Evolutionary conservation across 345 rosid genomes (phyloP).

Genomic region (Pseudoturritis turrita): DNA sequence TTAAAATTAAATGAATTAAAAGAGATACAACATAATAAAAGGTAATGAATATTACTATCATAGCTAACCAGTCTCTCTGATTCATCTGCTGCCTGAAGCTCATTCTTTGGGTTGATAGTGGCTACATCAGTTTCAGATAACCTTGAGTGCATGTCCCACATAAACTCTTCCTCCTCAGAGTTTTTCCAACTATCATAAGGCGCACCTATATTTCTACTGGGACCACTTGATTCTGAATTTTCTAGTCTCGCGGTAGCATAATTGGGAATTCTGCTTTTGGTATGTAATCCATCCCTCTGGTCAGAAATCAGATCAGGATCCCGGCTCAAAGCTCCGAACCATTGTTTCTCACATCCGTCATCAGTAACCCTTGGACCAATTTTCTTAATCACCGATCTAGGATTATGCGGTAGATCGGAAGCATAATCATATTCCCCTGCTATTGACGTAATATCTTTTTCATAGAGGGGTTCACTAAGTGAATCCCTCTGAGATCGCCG

Average conservation of each 20-base stretch:
- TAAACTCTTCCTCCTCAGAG: conserved; percentile 94
- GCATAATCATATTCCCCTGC: conserved; percentile 59
- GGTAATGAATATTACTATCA: not conserved
- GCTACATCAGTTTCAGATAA: conserved; percentile 51
- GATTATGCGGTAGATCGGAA: conserved; percentile 53
- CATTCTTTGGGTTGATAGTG: conserved; percentile 47
- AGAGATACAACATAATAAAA: not conserved
- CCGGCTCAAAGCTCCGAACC: conserved; percentile 52
- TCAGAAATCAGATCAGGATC: conserved; percentile 47
- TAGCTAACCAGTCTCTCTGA: conserved; percentile 68
- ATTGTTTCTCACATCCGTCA: conserved; percentile 55
- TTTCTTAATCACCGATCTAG: conserved; percentile 55
- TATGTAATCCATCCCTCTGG: conserved; percentile 58
- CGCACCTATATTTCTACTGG: conserved; percentile 40
- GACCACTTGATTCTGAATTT: conserved; percentile 39
- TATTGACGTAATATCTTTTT: conserved; percentile 44
- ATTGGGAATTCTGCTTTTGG: conserved; percentile 51
- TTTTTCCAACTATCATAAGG: conserved; percentile 77
- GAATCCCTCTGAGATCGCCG: conserved; percentile 54
- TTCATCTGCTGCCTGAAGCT: conserved; percentile 47
- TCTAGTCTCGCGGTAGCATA: conserved; percentile 44
- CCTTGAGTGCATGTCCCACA: conserved; percentile 92
- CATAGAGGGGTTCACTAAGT: conserved; percentile 47
- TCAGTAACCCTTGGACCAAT: conserved; percentile 46
- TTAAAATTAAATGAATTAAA: not conserved